These are phyloP conservation scores for Aureobasidium sp. DNA, from an alignment of 2,329 filamentous ascomycete species.

Conservation along the genomic window DNA sequence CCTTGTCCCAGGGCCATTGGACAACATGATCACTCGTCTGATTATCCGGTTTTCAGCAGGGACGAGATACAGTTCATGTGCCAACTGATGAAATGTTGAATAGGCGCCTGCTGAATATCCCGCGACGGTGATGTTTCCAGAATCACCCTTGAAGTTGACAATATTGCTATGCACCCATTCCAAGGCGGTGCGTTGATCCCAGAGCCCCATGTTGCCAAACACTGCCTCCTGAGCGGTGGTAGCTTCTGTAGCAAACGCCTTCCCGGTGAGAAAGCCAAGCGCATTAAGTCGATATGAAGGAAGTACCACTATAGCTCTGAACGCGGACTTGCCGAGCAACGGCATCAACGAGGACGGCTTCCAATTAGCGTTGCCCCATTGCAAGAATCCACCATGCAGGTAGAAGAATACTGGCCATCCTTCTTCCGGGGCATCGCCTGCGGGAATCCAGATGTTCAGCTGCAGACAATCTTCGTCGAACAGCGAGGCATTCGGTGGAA, in stretches of 20 bases:
- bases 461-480: conserved; percentile 51
- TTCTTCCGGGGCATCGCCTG: conserved; percentile 34
- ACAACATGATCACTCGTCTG: conserved; percentile 47
- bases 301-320: conserved; percentile 46
- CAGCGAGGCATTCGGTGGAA: not conserved
- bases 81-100: conserved; percentile 50
- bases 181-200: conserved; percentile 50
- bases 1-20: conserved; percentile 49
- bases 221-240: conserved; percentile 25
- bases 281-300: conserved; percentile 52
- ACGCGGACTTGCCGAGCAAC: conserved; percentile 43
- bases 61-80: conserved; percentile 44
- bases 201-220: conserved; percentile 48
- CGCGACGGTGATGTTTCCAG: conserved; percentile 44
- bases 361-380: conserved; percentile 47
- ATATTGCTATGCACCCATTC: conserved; percentile 51
- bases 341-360: conserved; percentile 35
- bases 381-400: conserved; percentile 52
- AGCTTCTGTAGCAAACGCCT: conserved; percentile 39
- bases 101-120: conserved; percentile 53
- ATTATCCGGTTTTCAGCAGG: conserved; percentile 42
- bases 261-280: conserved; percentile 49
- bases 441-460: conserved; percentile 49
- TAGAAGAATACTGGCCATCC: conserved; percentile 54
- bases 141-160: conserved; percentile 22